Base-by-base conservation (phyloP, 805 yeast genomes). In the Lachancea cidri region DNA sequence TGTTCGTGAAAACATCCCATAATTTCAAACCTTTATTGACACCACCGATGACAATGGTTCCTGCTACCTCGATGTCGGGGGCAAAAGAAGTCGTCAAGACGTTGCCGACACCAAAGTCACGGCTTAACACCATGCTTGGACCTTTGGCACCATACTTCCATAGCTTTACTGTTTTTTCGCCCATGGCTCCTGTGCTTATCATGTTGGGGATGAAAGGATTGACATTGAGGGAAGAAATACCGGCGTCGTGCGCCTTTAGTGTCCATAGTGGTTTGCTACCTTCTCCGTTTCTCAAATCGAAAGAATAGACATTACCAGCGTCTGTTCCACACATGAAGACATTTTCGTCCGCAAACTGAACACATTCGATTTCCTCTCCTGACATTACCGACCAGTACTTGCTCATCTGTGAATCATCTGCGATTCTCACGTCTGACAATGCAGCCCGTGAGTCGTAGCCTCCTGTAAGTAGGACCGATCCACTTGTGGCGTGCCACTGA, bases 181-280 rank as follows among this genome's bases (percentile, higher is more conserved):
- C 86, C 88, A 85, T 83, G 4, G 96, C 95, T 38, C 93, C 81
- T 1, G 98, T 86, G 17, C 81, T 78, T 57, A 93, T 64, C 71
- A 86, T 66, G 15, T 91, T 93, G 18, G 81, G 80, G 24, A 87
- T 60, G 57, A 69, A 75, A 18, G 60, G 58, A 65, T 86, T 89
- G 29, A 81, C 73, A 50, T 82, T 83, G 51, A 93, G 73, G 2
- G 91, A 72, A 4, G 96, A 83, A 46, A 93, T 83, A 46, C 95
- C 97, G 2, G 95, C 77, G 66, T 93, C 98, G 62, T 93, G 98
- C 2, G 98, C 98, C 64, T 93, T 96, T 52, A 93, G 71, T 2
- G 95, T 86, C 98, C 98, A 93, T 24, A 91, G 55, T 15, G 97
- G 89, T 49, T 73, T 74, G 43, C 71, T 67, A 35, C 72, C 73